Evolutionary conservation across 2,329 filamentous ascomycete genomes (phyloP).

Genomic region (Berkeleyomyces basicola): DNA sequence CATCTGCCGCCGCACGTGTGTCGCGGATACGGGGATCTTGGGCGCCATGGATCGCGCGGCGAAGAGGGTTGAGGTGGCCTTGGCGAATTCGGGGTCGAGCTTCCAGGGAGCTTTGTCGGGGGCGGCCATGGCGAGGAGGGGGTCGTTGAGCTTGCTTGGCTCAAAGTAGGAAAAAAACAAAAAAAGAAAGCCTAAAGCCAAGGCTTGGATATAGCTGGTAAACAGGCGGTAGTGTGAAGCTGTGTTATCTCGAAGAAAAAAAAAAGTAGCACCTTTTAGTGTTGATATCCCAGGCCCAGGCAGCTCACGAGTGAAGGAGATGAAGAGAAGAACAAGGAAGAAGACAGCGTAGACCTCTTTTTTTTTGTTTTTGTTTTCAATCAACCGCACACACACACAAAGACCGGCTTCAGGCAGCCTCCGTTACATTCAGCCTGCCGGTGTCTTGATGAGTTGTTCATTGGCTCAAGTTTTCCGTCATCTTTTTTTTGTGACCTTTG

Average conservation of each 20-base stretch:
- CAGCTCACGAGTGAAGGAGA: background rate
- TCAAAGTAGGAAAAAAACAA: background rate
- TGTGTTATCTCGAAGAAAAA: background rate
- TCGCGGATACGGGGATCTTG: background rate
- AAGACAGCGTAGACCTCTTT: background rate
- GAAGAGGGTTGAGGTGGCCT: slow-evolving; percentile 1
- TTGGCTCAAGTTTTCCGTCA: background rate
- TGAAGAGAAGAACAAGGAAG: background rate
- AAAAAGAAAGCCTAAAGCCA: background rate
- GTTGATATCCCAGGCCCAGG: no score
- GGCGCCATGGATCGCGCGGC: slow-evolving; percentile 1
- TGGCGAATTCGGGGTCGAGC: background rate
- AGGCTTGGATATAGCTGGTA: no score
- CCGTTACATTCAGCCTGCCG: background rate
- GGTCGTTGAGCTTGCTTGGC: background rate
- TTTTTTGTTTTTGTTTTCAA: background rate
- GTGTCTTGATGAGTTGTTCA: background rate
- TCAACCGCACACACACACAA: background rate
- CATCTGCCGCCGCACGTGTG: slow-evolving; percentile 4
- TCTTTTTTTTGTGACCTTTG: background rate
- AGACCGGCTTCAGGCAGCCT: background rate
- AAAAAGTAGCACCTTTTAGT: no score
- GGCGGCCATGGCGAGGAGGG: background rate
- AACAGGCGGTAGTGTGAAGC: background rate
- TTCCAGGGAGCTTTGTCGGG: slow-evolving; percentile 1